These are phyloP conservation scores for Apophysomyces trapeziformis DNA, from an alignment of 371 early-diverging fungal genomes.

Conservation along the genomic window DNA sequence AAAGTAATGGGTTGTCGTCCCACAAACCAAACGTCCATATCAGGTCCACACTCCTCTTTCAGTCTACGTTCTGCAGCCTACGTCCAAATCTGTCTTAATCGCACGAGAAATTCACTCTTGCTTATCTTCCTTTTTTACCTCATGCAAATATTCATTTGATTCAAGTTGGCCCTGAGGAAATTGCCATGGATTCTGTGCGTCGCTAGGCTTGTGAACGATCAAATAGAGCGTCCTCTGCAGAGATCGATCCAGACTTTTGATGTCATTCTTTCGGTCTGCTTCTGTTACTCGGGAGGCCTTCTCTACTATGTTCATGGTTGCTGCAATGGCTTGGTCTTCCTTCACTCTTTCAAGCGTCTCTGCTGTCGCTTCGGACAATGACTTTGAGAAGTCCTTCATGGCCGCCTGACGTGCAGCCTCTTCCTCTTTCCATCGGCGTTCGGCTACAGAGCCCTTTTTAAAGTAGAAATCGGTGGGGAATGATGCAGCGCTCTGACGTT, in stretches of 20 bases:
- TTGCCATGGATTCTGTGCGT: constrained; percentile 65
- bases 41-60: constrained; percentile 71
- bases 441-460: constrained; percentile 87
- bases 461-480: constrained; percentile 88
- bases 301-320: constrained; percentile 43
- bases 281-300: constrained; percentile 61
- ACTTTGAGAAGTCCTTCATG: constrained; percentile 34
- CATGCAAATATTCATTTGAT: constrained; percentile 71
- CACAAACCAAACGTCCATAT: constrained; percentile 88
- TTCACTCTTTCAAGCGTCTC: constrained; percentile 34
- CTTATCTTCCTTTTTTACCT: constrained; percentile 38
- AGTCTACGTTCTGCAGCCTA: constrained; percentile 77
- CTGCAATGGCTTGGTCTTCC: constrained; percentile 53
- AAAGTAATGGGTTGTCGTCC: constrained; percentile 83
- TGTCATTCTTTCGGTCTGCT: constrained; percentile 70
- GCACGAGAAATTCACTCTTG: not conserved
- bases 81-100: constrained; percentile 5
- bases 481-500: constrained; percentile 62
- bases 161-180: constrained; percentile 78
- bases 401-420: constrained; percentile 51
- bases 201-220: constrained; percentile 62
- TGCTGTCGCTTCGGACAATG: constrained; percentile 39
- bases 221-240: constrained; percentile 77
- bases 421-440: constrained; percentile 72
- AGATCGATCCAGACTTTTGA: constrained; percentile 75